Conservation (phyloP, 2,329 filamentous ascomycete species). For the Diaporthe aspalathi region DNA sequence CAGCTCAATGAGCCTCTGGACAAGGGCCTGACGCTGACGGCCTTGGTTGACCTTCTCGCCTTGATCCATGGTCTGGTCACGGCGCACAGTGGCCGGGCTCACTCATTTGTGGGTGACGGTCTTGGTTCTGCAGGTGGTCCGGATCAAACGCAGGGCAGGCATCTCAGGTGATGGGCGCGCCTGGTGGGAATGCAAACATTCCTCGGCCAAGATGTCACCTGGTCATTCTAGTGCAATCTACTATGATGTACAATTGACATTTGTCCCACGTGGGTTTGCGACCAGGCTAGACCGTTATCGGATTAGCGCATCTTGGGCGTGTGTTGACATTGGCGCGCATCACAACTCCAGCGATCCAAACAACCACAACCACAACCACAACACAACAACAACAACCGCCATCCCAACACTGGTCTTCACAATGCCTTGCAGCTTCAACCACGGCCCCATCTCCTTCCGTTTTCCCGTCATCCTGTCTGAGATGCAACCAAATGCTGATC, state of each 20-base stretch:
- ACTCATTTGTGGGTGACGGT: neutral
- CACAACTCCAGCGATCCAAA: conserved; percentile 8
- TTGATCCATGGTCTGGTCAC: conserved; percentile 31
- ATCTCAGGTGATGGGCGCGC: neutral
- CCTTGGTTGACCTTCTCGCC: conserved; percentile 39
- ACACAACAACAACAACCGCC: neutral
- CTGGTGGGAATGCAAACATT: neutral
- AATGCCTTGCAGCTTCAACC: conserved; percentile 44
- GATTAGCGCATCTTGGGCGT: conserved; percentile 1
- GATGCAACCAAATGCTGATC: conserved; percentile 44
- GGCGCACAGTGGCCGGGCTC: neutral
- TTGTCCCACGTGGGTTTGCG: neutral
- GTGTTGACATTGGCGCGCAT: neutral
- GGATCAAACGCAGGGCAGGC: neutral
- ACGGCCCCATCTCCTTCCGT: conserved; percentile 36
- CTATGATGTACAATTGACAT: neutral
- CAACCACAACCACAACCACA: neutral
- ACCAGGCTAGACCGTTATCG: neutral
- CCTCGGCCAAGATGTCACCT: neutral
- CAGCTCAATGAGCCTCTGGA: conserved; percentile 52
- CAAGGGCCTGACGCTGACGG: conserved; percentile 47
- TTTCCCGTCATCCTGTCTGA: conserved; percentile 45
- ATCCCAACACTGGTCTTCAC: conserved; percentile 41
- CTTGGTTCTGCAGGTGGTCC: too few species aligned
- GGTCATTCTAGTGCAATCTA: neutral